These are phyloP conservation scores for Malania oleifera DNA, from an alignment of 164 flowering plant species.

Conservation along the genomic window DNA sequence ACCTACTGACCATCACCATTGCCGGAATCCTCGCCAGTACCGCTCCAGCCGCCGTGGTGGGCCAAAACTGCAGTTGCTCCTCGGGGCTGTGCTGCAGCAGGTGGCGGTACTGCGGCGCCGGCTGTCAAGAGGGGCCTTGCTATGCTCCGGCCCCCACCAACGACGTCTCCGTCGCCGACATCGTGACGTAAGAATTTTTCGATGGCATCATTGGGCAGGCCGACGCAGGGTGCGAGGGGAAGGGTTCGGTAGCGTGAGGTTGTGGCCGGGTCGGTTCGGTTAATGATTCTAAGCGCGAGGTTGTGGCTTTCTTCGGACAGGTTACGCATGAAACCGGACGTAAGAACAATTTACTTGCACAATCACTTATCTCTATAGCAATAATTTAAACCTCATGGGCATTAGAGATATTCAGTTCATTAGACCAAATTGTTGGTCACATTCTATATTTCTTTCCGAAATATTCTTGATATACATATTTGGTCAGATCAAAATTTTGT, in stretches of 20 bases:
- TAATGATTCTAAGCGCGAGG: conserved; percentile 55
- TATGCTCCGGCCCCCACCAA: conserved; percentile 13
- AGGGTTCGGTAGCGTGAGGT: conserved; percentile 40
- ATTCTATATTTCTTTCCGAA: no score
- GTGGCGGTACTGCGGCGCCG: conserved; percentile 41
- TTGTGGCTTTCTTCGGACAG: conserved; percentile 67
- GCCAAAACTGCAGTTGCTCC: conserved; percentile 35
- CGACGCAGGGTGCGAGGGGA: conserved; percentile 35
- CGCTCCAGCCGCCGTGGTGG: conserved; percentile 2
- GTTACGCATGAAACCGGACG: conserved; percentile 54
- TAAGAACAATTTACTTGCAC: no score
- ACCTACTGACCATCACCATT: background rate
- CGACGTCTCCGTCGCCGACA: conserved; percentile 23
- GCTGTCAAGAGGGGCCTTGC: conserved; percentile 42
- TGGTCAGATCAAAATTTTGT: no score
- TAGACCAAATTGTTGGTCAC: no score
- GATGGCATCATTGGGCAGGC: conserved; percentile 35
- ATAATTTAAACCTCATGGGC: no score
- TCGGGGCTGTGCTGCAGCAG: conserved; percentile 38
- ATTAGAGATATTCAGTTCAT: no score
- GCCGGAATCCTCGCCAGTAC: conserved; percentile 6
- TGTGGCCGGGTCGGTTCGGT: conserved; percentile 41
- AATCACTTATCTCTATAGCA: no score
- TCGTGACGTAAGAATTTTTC: conserved; percentile 41
- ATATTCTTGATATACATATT: no score